A percentile compares a stretch with the other conserved stretches of the same genome.
Evolutionary conservation across 2,329 filamentous ascomycete species (phyloP).

Genomic region (Cladophialophora immunda): DNA sequence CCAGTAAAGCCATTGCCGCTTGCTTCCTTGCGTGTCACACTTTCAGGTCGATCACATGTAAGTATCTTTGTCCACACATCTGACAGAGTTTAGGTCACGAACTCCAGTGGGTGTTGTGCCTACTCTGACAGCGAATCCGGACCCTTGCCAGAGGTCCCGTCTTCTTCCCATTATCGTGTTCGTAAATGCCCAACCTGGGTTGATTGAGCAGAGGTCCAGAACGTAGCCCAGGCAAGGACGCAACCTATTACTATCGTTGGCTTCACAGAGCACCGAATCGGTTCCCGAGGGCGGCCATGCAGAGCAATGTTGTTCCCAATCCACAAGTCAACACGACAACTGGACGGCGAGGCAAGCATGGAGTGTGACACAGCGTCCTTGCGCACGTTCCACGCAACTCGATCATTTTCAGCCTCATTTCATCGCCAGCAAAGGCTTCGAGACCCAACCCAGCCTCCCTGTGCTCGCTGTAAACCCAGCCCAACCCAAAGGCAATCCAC

Average conservation of each 20-base stretch:
- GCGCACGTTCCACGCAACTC: not conserved
- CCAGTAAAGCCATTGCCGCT: not conserved
- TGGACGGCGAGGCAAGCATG: conserved; percentile 3
- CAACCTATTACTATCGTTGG: not conserved
- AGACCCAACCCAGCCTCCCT: not conserved
- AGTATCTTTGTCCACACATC: not conserved
- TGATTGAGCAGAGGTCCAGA: not conserved
- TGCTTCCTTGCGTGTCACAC: not conserved
- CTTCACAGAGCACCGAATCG: conserved; percentile 1
- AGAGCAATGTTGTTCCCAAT: not conserved
- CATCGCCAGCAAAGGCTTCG: not conserved
- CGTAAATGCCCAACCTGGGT: not conserved
- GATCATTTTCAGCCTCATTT: conserved; percentile 16
- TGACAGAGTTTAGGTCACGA: not conserved
- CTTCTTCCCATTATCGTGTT: not conserved
- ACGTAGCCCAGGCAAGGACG: not conserved
- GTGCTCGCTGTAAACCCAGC: not conserved
- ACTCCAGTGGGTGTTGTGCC: not conserved
- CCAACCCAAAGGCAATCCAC: not conserved
- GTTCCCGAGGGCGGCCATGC: not conserved
- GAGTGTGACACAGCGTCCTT: not conserved
- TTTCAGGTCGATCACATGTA: conserved; percentile 8
- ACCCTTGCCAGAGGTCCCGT: not conserved
- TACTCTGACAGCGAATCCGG: not conserved
- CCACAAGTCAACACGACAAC: not conserved